Conservation (phyloP, 2,329 filamentous ascomycete species). For the Geoglossum cookeanum region DNA sequence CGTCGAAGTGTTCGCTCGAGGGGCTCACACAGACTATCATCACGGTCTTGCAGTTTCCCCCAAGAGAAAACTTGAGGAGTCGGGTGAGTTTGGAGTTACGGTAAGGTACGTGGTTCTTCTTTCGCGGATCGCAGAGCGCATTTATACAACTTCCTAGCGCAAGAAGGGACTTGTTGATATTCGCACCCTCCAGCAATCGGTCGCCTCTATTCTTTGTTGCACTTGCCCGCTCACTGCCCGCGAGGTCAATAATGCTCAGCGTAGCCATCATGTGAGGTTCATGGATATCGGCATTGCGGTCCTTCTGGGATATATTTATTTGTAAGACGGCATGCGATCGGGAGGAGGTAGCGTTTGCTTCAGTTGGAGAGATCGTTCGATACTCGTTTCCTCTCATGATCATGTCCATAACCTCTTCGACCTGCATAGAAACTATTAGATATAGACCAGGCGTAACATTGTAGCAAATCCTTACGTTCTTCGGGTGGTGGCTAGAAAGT, state of each 20-base stretch:
- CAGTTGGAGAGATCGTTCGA: constrained; percentile 88
- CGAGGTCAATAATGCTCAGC: constrained; percentile 91
- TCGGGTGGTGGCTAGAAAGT: constrained; percentile 76
- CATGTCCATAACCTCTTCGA: constrained; percentile 95
- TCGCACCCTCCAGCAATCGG: constrained; percentile 78
- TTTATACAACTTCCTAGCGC: constrained; percentile 96
- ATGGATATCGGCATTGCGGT: constrained; percentile 77
- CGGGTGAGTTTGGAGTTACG: constrained; percentile 94
- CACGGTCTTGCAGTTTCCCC: constrained; percentile 95
- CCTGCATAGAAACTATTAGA: constrained; percentile 13
- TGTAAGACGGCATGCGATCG: constrained; percentile 93
- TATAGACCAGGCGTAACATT: neutral
- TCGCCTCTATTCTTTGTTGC: constrained; percentile 94
- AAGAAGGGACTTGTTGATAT: constrained; percentile 97
- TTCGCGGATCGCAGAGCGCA: constrained; percentile 80
- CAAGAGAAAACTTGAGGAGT: constrained; percentile 87
- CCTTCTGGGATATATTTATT: constrained; percentile 88
- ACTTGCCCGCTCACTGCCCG: constrained; percentile 86
- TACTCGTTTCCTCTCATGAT: constrained; percentile 89
- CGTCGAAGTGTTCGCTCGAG: constrained; percentile 90
- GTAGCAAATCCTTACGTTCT: constrained; percentile 39
- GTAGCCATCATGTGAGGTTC: constrained; percentile 98
- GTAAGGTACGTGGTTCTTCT: constrained; percentile 88
- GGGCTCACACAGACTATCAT: constrained; percentile 99
- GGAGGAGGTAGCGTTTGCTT: constrained; percentile 92